These are phyloP conservation scores for Royoungia palumana DNA, from an alignment of 768 basidiomycete species.

Conservation along the genomic window DNA sequence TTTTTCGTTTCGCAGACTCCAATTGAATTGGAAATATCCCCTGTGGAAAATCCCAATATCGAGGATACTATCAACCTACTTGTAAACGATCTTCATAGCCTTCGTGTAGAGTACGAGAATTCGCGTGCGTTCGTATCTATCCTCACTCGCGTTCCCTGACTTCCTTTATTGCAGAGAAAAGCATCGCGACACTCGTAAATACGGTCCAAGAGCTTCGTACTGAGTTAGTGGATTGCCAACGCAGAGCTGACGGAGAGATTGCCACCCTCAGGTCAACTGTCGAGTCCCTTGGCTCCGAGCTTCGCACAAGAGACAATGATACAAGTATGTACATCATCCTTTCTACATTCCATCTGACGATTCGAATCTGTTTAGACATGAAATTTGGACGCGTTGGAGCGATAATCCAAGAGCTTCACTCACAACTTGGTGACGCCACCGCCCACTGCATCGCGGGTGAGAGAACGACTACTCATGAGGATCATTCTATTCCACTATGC, in stretches of 20 bases:
- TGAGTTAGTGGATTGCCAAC: neutral
- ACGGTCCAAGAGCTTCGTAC: slow-evolving; percentile 1
- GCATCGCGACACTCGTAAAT: neutral
- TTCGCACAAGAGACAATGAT: neutral
- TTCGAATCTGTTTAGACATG: neutral
- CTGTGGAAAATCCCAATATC: neutral
- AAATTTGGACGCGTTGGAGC: neutral
- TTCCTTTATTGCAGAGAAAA: neutral
- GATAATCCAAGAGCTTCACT: neutral
- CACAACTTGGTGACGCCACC: neutral
- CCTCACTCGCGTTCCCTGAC: neutral
- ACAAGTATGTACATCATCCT: no score
- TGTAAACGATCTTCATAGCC: neutral
- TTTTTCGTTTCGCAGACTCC: neutral
- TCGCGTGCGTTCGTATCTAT: slow-evolving; percentile 1
- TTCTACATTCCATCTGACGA: neutral
- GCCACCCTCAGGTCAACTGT: neutral
- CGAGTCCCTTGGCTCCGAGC: slow-evolving; percentile 2
- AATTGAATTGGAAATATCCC: neutral
- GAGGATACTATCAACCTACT: slow-evolving; percentile 3
- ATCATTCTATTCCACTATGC: no score
- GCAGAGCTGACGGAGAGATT: neutral
- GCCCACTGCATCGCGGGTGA: neutral
- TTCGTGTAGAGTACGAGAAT: slow-evolving; percentile 1
- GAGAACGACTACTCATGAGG: no score